Base-by-base conservation (phyloP, 768 basidiomycete species). In the Crassisporium funariophilum region DNA sequence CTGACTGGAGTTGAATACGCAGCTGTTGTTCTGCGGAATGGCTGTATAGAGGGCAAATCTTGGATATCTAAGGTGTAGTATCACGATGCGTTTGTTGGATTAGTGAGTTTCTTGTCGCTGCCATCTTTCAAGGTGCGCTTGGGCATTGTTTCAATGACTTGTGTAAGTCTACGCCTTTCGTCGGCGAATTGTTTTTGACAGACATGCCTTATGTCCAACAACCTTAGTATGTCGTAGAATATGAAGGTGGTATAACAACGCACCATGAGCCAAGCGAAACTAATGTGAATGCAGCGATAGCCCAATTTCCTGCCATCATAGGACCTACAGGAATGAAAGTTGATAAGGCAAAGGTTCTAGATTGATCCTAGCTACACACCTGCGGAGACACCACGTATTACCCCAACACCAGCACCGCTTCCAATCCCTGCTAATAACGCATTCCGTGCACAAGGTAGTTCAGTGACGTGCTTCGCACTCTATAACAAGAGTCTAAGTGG, bases 371-470 rank as follows among this genome's bases (percentile, higher is more conserved):
- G n/a, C 8, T 2, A 72, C 83, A 46, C 62, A 89, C 89, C 71
- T 9, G 80, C 67, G 57, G 77, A 77, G 56, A 90, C 65, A 2
- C 81, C 84, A 45, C 89, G 78, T 44, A 91, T 79, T 44, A 86
- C 71, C 15, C 90, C 91, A 44, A 92, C 78, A 1, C 88, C 90
- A 1, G 75, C 76, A 11, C 90, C 90, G 47, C 85, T 82, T n/a
- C 82, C 85, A 55, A 92, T 91, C 11, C 90, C 90, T 41, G 76
- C 79, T 53, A 92, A 67, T 27, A 92, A 67, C 59, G 86, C 86
- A 49, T 79, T 85, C 27, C 91, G 75, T 38, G 84, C 86, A 59
- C 90, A 92, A 2, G 88, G 90, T 9, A 90, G 74, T 55, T 88
- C 80, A 41, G 75, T 74, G 39, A 91, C 75, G 60, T 81, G 76